phyloP scores from a whole-genome alignment of 345 rosid genomes.

The Sisymbrium irio region DNA sequence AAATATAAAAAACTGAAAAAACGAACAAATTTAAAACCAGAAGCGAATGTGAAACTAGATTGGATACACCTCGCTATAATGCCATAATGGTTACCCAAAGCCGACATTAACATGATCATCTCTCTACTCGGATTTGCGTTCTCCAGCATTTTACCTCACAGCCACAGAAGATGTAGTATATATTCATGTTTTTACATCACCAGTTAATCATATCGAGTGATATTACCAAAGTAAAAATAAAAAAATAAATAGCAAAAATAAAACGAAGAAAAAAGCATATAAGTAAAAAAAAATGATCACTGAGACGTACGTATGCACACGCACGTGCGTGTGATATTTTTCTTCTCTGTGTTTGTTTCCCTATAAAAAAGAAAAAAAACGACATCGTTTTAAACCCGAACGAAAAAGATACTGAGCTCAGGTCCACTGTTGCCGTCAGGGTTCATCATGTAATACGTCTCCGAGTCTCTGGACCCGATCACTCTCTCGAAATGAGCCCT shows the following conservation, averaged over 20 bases:
- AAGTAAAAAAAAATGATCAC: not conserved
- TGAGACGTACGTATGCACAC: not conserved
- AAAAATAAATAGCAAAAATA: not conserved
- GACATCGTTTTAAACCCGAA: conserved; percentile 29
- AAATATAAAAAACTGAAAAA: not conserved
- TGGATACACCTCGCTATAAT: not conserved
- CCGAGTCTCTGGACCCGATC: conserved; percentile 76
- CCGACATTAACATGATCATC: not conserved
- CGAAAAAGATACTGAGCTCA: conserved; percentile 47
- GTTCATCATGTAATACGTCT: conserved; percentile 81
- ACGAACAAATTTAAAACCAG: not conserved
- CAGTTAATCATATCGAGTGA: conserved; percentile 4
- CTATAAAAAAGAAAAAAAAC: not conserved
- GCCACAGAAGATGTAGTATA: conserved; percentile 7
- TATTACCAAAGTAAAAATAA: not conserved
- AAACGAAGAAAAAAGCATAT: not conserved
- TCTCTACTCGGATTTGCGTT: not conserved
- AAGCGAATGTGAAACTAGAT: not conserved
- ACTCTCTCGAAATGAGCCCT: conserved; percentile 80
- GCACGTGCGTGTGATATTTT: too few relatives aligned
- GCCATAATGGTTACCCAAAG: conserved; percentile 5
- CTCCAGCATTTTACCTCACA: not conserved
- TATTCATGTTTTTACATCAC: conserved; percentile 19
- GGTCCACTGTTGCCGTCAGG: conserved; percentile 77
- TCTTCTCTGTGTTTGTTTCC: not conserved